Evolutionary conservation across 192 early-diverging fungal genomes (phyloP), one percentile per base, ranked within the genome.

Genomic region (Chytriomyces sp.): DNA sequence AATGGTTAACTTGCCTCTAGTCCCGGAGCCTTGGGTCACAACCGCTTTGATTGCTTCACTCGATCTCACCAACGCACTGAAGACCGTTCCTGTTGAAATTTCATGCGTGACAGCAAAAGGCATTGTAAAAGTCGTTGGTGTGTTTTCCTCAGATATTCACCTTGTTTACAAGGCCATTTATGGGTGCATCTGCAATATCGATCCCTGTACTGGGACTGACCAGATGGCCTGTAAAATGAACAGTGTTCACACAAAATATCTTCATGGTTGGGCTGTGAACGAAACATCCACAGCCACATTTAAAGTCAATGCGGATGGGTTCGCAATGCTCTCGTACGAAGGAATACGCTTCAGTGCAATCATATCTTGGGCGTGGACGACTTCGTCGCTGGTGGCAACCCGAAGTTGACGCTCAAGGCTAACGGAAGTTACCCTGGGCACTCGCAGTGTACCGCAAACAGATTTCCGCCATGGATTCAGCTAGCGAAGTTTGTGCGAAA

Each of bases 401-500:
- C n/a, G n/a, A n/a, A n/a, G n/a, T n/a, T n/a, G n/a, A n/a, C n/a
- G n/a, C n/a, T n/a, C n/a, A n/a, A n/a, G n/a, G n/a, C n/a, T n/a
- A n/a, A n/a, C n/a, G n/a, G n/a, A n/a, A n/a, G n/a, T n/a, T n/a
- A n/a, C n/a, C n/a, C n/a, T n/a, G n/a, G n/a, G n/a, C n/a, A n/a
- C n/a, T n/a, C n/a, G n/a, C n/a, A n/a, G 69, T 65, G 14, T 87
- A 79, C 59, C 41, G 81, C 40, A 68, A 73, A 17, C 82, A 82
- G 74, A 79, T 87, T 37, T 66, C 77, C 62, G 77, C 77, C 41
- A 72, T 82, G 67, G 75, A 78, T 2, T 71, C 64, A 4, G 83
- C 83, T 5, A 63, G 70, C 22, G 85, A 85, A 41, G 80, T 75
- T 26, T 87, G 85, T 80, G 85, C 80, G 41, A 64, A 80, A 30